Conservation (phyloP, 768 basidiomycete species). For the Leucosporidium yakuticum region DNA sequence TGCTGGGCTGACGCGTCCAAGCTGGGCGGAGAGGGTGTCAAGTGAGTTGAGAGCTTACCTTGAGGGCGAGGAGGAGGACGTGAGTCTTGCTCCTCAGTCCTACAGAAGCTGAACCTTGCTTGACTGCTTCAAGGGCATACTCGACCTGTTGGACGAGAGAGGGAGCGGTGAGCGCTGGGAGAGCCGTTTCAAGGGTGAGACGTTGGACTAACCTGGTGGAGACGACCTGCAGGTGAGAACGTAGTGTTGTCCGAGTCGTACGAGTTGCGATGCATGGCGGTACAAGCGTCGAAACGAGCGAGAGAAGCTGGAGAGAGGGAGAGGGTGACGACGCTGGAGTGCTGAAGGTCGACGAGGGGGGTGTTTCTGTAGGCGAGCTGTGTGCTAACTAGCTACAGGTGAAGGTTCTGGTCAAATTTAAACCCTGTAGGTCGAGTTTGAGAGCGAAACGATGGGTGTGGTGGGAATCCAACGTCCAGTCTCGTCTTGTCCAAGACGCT, state of each 20-base stretch:
- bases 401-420: no score
- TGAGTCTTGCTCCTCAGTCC: constrained; percentile 93
- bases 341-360: no score
- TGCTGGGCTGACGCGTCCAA: background rate
- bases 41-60: constrained; percentile 51
- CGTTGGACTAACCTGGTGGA: constrained; percentile 52
- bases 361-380: no score
- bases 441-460: no score
- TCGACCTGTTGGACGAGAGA: constrained; percentile 25
- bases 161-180: background rate
- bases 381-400: no score
- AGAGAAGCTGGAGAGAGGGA: no score
- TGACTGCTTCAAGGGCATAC: constrained; percentile 94
- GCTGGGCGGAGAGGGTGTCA: background rate
- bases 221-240: constrained; percentile 89
- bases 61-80: constrained; percentile 82
- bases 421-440: no score
- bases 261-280: constrained; percentile 32
- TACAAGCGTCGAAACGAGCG: no score
- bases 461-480: no score
- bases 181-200: background rate
- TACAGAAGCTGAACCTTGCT: constrained; percentile 98
- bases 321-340: no score
- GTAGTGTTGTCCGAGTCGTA: constrained; percentile 99
- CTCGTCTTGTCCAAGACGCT: no score